Percentiles rank a stretch among this genome's conserved stretches.
These are phyloP conservation scores for Pilobolus umbonatus DNA, from an alignment of 192 early-diverging fungal genomes.

Conservation along the genomic window DNA sequence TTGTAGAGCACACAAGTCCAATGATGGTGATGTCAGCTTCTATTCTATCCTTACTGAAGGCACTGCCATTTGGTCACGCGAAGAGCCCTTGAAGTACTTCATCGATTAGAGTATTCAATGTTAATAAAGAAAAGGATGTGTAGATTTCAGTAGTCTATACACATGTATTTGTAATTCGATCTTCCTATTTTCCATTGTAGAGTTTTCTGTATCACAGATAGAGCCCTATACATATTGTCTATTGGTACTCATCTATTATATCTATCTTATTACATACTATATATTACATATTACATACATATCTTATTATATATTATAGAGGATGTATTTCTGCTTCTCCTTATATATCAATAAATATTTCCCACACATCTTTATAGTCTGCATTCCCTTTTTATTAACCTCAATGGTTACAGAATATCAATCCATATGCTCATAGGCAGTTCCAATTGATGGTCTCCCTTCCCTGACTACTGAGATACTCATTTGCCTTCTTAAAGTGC, in stretches of 20 bases:
- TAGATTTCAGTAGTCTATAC: too few relatives aligned
- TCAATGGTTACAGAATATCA: too few relatives aligned
- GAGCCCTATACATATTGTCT: too few relatives aligned
- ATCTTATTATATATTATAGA: background rate
- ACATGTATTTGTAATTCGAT: too few relatives aligned
- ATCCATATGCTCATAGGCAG: conserved; percentile 19
- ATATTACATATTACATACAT: background rate
- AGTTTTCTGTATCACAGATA: too few relatives aligned
- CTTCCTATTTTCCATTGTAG: too few relatives aligned
- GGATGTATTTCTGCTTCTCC: background rate
- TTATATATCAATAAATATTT: background rate
- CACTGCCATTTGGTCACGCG: conserved; percentile 46
- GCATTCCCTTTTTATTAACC: too few relatives aligned
- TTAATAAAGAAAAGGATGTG: background rate
- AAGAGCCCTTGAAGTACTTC: conserved; percentile 46
- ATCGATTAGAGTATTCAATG: too few relatives aligned
- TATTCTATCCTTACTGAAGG: conserved; percentile 48
- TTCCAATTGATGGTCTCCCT: conserved; percentile 64
- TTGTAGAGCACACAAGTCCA: conserved; percentile 39
- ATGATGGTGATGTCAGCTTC: conserved; percentile 35
- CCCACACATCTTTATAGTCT: too few relatives aligned
- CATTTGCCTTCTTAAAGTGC: conserved; percentile 87
- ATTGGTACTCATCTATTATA: background rate
- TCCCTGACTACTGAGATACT: conserved; percentile 65
- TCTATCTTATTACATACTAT: background rate